Evolutionary conservation across 75 land plant genomes (phyloP).

Genomic region (Adiantum capillusveneris): DNA sequence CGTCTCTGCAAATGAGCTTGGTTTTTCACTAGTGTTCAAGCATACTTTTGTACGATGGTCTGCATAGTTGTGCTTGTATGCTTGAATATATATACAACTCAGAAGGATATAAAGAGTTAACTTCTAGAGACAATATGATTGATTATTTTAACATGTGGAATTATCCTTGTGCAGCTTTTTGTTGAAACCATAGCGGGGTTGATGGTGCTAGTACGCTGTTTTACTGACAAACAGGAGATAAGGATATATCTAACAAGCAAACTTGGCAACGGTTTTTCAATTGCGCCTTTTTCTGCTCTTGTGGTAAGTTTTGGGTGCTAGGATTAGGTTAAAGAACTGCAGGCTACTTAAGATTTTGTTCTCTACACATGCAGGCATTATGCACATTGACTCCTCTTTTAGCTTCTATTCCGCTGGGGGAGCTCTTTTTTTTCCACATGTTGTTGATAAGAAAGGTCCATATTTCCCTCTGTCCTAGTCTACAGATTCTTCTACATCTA

Average conservation of each 20-base stretch:
- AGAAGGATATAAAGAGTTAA: background rate
- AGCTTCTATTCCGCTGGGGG: conserved; percentile 53
- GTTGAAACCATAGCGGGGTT: background rate
- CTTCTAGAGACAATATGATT: background rate
- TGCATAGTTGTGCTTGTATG: too few relatives aligned
- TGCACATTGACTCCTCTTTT: conserved; percentile 47
- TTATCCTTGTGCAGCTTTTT: conserved; percentile 2
- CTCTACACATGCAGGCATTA: conserved; percentile 33
- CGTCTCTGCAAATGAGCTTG: background rate
- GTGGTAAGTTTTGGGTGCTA: conserved; percentile 1
- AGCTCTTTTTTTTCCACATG: conserved; percentile 68
- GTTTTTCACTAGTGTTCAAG: background rate
- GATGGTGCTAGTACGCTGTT: conserved; percentile 1
- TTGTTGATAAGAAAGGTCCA: conserved; percentile 61
- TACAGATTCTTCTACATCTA: too few relatives aligned
- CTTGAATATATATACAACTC: too few relatives aligned
- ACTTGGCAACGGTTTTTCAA: background rate
- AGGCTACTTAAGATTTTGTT: too few relatives aligned
- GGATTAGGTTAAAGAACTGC: too few relatives aligned
- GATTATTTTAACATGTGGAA: too few relatives aligned
- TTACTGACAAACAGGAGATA: background rate
- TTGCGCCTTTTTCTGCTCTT: conserved; percentile 5
- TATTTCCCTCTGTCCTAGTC: too few relatives aligned
- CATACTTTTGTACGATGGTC: too few relatives aligned
- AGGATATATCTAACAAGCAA: background rate